Evolutionary conservation across 805 yeast species (phyloP), one percentile per base, ranked within the genome.

Genomic region (Starmerella sirachaensis): DNA sequence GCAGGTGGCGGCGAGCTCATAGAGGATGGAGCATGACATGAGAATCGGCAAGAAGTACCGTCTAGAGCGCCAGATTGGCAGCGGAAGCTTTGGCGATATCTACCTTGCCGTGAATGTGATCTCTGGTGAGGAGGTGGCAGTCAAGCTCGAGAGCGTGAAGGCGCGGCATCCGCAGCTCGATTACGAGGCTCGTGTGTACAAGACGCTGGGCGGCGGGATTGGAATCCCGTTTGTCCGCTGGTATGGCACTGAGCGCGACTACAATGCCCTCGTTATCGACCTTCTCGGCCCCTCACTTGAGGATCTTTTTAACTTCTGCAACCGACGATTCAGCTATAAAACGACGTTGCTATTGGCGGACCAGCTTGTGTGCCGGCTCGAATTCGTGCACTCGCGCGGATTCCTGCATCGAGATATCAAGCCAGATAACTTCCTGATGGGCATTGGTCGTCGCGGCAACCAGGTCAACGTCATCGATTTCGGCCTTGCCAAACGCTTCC

Each of bases 81-180:
- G 91, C 28, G 98, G 98, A 14, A 86, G 96, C 9, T 88, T 88
- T 60, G 98, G 98, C 42, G 98, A 91, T 58, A 91, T 88, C 51
- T 91, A 91, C 61, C 69, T 85, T 48, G 80, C 66, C 43, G 83
- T 94, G 18, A 91, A 88, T 62, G 75, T 91, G 59, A 83, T 88
- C 33, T 80, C 93, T 29, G 96, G 97, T 29, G 97, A 91, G 60
- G 95, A 88, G 60, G 96, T 91, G 37, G 98, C 97, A 49, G 88
- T 88, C 66, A 88, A 88, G 60, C 68, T 88, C 46, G 98, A 88
- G 58, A 78, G 81, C 47, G 74, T 81, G 37, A 69, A 78, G 41
- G 94, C 97, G 2, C 82, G 84, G 56, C 97, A 91, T 58, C 97
- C 98, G 1, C 98, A 88, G 63, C 69, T 88, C 49, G 96, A 88